phyloP scores from a whole-genome alignment of 1,139 yeast genomes.

The Ogataea hybrid region DNA sequence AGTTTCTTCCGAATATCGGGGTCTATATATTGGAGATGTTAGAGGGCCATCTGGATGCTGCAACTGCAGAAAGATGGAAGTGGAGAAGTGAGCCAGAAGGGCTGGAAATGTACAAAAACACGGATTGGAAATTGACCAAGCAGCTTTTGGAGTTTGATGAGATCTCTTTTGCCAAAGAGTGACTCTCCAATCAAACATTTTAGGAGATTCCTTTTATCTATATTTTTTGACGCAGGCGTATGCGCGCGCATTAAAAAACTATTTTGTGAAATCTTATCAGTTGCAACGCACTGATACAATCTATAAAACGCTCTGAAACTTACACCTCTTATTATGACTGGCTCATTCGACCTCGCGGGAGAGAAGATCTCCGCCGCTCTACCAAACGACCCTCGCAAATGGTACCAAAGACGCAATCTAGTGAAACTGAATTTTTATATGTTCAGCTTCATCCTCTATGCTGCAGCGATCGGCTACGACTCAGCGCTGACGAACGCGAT shows the following conservation, averaged over 20 bases:
- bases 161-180: constrained; percentile 6
- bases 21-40: constrained; percentile 33
- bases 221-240: background rate
- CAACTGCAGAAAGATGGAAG: constrained; percentile 34
- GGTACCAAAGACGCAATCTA: constrained; percentile 18
- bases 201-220: no score
- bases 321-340: background rate
- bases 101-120: constrained; percentile 1
- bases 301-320: no score
- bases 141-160: constrained; percentile 8
- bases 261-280: background rate
- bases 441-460: constrained; percentile 12
- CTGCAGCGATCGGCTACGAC: constrained; percentile 15
- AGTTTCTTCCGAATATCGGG: constrained; percentile 44
- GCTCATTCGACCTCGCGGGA: constrained; percentile 1
- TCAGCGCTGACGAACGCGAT: constrained; percentile 14
- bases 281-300: background rate
- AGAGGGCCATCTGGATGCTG: constrained; percentile 6
- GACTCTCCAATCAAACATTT: no score
- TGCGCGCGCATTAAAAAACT: constrained; percentile 1
- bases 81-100: constrained; percentile 33
- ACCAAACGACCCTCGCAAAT: constrained; percentile 15
- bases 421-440: constrained; percentile 15
- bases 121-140: constrained; percentile 17
- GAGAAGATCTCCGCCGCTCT: constrained; percentile 7